Evolutionary conservation across 2,329 filamentous ascomycete genomes (phyloP).

Genomic region (Aspergillus ochraceoroseus): DNA sequence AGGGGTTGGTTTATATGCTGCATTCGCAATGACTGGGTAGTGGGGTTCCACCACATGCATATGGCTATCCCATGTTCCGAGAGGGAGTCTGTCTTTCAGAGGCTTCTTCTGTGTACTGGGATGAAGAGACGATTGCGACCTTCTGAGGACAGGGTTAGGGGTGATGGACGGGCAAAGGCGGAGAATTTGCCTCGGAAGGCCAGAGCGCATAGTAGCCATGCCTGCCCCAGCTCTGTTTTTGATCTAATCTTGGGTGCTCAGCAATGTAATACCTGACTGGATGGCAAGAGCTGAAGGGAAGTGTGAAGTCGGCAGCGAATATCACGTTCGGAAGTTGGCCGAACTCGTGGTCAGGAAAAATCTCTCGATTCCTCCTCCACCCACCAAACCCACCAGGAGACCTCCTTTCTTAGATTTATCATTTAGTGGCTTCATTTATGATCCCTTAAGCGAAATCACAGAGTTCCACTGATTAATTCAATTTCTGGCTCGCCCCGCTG

Average conservation of each 20-base stretch:
- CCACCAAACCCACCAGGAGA: too few relatives aligned
- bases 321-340: constrained; percentile 2
- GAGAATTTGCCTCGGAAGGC: too few relatives aligned
- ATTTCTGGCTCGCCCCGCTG: constrained; percentile 3
- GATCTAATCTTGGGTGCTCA: too few relatives aligned
- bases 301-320: too few relatives aligned
- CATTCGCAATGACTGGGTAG: constrained; percentile 48
- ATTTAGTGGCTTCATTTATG: too few relatives aligned
- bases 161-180: too few relatives aligned
- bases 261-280: too few relatives aligned
- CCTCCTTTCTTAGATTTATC: background rate
- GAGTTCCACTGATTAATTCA: background rate
- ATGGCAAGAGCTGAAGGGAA: too few relatives aligned
- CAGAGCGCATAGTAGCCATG: too few relatives aligned
- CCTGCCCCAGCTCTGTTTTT: too few relatives aligned
- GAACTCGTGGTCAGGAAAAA: background rate
- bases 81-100: constrained; percentile 28
- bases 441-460: too few relatives aligned
- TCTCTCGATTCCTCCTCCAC: too few relatives aligned
- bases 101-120: background rate
- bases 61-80: constrained; percentile 55
- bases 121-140: background rate
- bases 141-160: background rate
- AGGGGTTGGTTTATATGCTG: constrained; percentile 50
- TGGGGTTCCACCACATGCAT: constrained; percentile 59